A percentile compares a stretch with the other conserved stretches of the same genome.
Conservation (phyloP, 139 green algal species). For the Volvox reticuliferus region DNA sequence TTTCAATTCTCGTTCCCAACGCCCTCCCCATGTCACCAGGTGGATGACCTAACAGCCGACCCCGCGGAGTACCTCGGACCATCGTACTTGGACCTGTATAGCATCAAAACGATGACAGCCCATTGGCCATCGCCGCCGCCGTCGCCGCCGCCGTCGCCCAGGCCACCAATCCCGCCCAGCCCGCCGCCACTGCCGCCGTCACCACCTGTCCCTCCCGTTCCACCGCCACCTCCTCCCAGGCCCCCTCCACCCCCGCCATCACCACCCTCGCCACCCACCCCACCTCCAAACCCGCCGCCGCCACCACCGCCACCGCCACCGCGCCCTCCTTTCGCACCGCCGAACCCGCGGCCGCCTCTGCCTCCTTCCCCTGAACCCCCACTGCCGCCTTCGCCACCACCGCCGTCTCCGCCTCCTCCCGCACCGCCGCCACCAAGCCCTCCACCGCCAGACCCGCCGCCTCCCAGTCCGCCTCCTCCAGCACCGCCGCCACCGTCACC, state of each 20-base stretch:
- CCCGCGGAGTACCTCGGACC: neutral
- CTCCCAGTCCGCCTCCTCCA: neutral
- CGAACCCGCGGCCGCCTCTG: neutral
- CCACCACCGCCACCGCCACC: neutral
- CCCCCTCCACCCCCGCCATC: neutral
- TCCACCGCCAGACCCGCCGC: neutral
- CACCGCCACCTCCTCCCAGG: neutral
- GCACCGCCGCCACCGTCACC: neutral
- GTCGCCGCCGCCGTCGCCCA: neutral
- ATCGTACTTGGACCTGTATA: neutral
- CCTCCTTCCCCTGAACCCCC: neutral
- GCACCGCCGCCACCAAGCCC: neutral
- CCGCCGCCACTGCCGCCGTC: neutral
- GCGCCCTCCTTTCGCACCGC: neutral
- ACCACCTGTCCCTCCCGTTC: neutral
- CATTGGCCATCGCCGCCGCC: conserved; percentile 18
- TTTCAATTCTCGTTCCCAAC: too few species aligned
- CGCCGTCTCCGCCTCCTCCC: neutral
- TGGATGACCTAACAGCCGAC: neutral
- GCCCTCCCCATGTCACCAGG: too few species aligned
- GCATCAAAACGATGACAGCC: neutral
- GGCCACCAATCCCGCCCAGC: neutral
- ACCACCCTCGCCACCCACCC: neutral
- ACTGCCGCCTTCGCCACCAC: neutral
- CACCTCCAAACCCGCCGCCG: neutral